Base-by-base conservation (phyloP, 2,329 filamentous ascomycete genomes). In the Calonectria fujianensis region DNA sequence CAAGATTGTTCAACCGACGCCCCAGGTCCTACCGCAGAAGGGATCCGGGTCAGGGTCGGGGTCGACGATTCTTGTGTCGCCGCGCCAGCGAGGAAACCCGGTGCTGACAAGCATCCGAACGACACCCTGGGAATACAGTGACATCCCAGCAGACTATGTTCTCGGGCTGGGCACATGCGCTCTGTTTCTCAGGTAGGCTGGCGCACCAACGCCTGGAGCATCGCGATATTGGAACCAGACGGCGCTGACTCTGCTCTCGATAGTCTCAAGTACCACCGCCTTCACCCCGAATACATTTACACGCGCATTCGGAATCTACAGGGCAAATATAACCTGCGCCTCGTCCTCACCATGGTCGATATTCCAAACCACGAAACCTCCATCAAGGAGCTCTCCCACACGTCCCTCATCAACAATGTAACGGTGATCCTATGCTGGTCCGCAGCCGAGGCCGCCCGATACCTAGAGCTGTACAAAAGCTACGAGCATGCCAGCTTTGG, bases 281-380 rank as follows among this genome's bases (percentile, higher is more conserved):
- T 99, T 68, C 97, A 99, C 83, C 97, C 97, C 0, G 97, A 99
- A 85, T 99, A 99, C 87, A 95, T 99, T 81, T 98, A 98, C 87
- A 96, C 94, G 31, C 94, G 97, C 72, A 97, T 99, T 79, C 93
- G 94, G 68, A 92, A 93, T 64, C 88, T 99, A 6, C 94, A 94
- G 67, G 95, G 94, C 66, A 95, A 94, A 85, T 98, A 97, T 87
- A 94, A 93, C 78, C 90, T 99, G 27, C 94, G 97, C 63, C 90
- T 99, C 68, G 87, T 99, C 35, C 90, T 99, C 64, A 93, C 94
- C 27, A 96, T 98, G 91, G 96, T 98, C 32, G 97, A 99, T 84
- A 98, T 99, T 68, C 92, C 94, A 31, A 98, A 98, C 82, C 97
- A 98, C 81, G 95, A 98, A 85, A 96, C 98, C 73, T 91, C 93